A percentile compares a stretch with the other conserved stretches of the same genome.
Evolutionary conservation across 805 yeast species (phyloP).

Genomic region (Nakazawaea siamensis): DNA sequence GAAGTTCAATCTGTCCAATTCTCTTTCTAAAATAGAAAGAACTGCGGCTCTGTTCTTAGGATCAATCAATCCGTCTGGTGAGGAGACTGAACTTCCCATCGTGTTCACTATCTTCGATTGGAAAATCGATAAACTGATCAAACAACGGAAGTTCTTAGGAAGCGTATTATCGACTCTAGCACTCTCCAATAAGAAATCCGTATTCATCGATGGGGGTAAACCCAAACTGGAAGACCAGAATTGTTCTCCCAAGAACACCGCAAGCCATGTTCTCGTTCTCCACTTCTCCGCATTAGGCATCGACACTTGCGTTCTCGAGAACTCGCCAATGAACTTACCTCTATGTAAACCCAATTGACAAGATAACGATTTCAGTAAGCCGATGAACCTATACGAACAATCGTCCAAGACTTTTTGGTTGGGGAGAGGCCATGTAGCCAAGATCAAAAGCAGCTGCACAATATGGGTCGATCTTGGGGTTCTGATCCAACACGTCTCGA

Average conservation of each 20-base stretch:
- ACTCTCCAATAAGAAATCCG: slow-evolving; percentile 74
- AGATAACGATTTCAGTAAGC: slow-evolving; percentile 76
- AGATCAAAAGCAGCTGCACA: slow-evolving; percentile 79
- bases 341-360: slow-evolving; percentile 85
- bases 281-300: slow-evolving; percentile 88
- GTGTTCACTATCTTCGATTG: slow-evolving; percentile 77
- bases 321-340: slow-evolving; percentile 86
- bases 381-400: slow-evolving; percentile 81
- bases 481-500: slow-evolving; percentile 86
- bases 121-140: slow-evolving; percentile 68
- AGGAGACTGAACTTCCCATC: slow-evolving; percentile 78
- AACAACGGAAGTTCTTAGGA: slow-evolving; percentile 64
- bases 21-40: slow-evolving; percentile 68
- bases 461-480: slow-evolving; percentile 93
- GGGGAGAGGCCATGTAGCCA: slow-evolving; percentile 88
- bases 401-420: slow-evolving; percentile 89
- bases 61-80: slow-evolving; percentile 86
- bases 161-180: slow-evolving; percentile 60
- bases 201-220: slow-evolving; percentile 76
- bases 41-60: slow-evolving; percentile 78
- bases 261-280: slow-evolving; percentile 91
- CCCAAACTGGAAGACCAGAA: slow-evolving; percentile 87
- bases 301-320: slow-evolving; percentile 81
- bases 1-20: slow-evolving; percentile 62
- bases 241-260: slow-evolving; percentile 80